Base-by-base conservation (phyloP, 2,329 filamentous ascomycete species). In the Neocucurbitaria cava region DNA sequence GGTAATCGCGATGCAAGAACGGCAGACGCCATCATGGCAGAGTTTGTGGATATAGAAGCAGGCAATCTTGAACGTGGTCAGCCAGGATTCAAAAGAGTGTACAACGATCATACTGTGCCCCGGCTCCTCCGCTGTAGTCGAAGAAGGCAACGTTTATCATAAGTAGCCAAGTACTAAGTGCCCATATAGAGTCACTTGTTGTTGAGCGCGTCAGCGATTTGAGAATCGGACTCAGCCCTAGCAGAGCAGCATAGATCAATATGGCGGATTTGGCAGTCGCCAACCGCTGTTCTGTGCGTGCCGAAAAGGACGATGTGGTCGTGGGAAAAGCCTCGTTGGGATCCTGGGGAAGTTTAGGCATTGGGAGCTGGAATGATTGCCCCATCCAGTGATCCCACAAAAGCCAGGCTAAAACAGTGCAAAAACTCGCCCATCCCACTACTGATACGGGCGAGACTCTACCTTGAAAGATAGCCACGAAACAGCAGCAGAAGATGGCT, bases 91-190 rank as follows among this genome's bases (percentile, higher is more conserved):
- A 46, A 39, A 20, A 36, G 10, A n/a, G 33, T 18, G 8, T 15
- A 31, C 15, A 21, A n/a, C 33, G 44, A 28, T 30, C 42, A 47
- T 71, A 78, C 75, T 83, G 83, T 36, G 75, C 86, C 77, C 80
- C 82, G 36, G 82, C 78, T 30, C 85, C 84, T 36, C 90, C 89
- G 10, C 91, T 91, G 76, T 99, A 99, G 81, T 99, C 95, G 71
- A 97, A 98, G 74, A 96, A 97, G 77, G 96, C 96, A 58, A 98
- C 92, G 75, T 99, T 99, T 77, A 97, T 94, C 68, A 90, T 86
- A 59, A 99, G 86, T 40, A 99, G 83, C 87, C 92, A 95, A 70
- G 91, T 93, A 46, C 91, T 95, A 81, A 99, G 90, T 53, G 95
- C 92, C 95, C 95, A 99, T 73, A 99, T 99, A 39, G 90, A 95